phyloP scores from a whole-genome alignment of 306 rosid genomes.

The Lagenaria siceraria region DNA sequence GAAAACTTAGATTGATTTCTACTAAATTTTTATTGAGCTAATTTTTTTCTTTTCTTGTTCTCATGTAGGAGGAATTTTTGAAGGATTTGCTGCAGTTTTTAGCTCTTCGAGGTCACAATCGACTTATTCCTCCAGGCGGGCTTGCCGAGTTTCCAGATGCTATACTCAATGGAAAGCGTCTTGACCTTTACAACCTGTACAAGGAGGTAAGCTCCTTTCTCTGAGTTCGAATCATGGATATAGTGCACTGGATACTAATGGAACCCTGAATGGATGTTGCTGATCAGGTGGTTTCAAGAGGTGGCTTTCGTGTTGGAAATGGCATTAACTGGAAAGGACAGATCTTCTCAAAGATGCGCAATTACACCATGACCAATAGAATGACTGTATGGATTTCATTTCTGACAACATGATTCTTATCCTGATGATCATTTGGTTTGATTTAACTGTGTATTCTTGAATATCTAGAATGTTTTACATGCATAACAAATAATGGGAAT shows the following conservation, averaged over 20 bases:
- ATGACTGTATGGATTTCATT: conserved; percentile 71
- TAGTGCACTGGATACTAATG: neutral
- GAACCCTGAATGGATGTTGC: neutral
- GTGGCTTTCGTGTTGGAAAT: conserved; percentile 97
- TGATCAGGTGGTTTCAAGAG: conserved; percentile 86
- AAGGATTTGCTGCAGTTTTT: conserved; percentile 95
- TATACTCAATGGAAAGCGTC: conserved; percentile 94
- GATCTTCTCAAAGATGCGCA: conserved; percentile 95
- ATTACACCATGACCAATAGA: conserved; percentile 91
- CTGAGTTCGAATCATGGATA: neutral
- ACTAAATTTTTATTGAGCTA: neutral
- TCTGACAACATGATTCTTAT: neutral
- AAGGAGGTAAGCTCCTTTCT: conserved; percentile 53
- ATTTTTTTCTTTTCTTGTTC: neutral
- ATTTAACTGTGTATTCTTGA: neutral
- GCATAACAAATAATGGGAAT: neutral
- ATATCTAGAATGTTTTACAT: neutral
- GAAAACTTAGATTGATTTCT: neutral
- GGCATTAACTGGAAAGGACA: conserved; percentile 99
- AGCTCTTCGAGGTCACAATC: conserved; percentile 74
- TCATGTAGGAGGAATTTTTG: conserved; percentile 77
- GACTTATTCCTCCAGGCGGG: conserved; percentile 91
- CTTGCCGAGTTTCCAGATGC: conserved; percentile 95
- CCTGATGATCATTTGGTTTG: neutral
- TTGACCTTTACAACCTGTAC: conserved; percentile 91